phyloP scores from a whole-genome alignment of 176 grass and related monocot genomes.

The Stipa capillata region DNA sequence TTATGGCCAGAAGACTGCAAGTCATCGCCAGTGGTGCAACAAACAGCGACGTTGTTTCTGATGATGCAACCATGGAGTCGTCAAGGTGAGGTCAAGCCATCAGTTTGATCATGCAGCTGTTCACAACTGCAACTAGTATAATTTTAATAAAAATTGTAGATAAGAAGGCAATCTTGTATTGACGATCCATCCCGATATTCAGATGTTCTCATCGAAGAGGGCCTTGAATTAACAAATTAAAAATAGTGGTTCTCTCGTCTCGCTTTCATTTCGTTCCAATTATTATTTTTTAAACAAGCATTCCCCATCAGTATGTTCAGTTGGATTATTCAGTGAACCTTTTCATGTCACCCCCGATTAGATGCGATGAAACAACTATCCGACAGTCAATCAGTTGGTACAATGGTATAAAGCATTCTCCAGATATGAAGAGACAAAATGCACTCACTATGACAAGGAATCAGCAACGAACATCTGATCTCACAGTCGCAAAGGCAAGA shows the following conservation, averaged over 20 bases:
- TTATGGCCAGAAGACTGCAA: slow-evolving; percentile 7
- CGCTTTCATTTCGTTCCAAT: too few species aligned
- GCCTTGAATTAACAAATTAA: slow-evolving; percentile 17
- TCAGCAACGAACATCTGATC: background rate
- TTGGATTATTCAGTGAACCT: background rate
- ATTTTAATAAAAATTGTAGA: background rate
- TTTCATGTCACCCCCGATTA: background rate
- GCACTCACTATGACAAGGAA: background rate
- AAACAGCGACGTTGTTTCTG: background rate
- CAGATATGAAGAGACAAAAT: background rate
- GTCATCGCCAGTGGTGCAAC: background rate
- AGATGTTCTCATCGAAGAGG: slow-evolving; percentile 16
- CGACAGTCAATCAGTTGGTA: background rate
- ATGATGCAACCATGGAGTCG: slow-evolving; percentile 4
- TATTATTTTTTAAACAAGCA: too few species aligned
- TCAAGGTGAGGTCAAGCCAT: slow-evolving; percentile 10
- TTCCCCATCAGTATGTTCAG: background rate
- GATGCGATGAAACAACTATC: too few species aligned
- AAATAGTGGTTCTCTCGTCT: background rate
- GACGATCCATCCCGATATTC: background rate
- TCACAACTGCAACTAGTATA: background rate
- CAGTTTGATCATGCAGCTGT: background rate
- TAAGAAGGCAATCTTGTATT: background rate
- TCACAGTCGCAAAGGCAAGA: background rate
- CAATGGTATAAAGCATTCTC: background rate